A percentile compares a stretch with the other conserved stretches of the same genome.
phyloP scores from a whole-genome alignment of 2,329 filamentous ascomycete genomes.

The Emmonsia crescens region DNA sequence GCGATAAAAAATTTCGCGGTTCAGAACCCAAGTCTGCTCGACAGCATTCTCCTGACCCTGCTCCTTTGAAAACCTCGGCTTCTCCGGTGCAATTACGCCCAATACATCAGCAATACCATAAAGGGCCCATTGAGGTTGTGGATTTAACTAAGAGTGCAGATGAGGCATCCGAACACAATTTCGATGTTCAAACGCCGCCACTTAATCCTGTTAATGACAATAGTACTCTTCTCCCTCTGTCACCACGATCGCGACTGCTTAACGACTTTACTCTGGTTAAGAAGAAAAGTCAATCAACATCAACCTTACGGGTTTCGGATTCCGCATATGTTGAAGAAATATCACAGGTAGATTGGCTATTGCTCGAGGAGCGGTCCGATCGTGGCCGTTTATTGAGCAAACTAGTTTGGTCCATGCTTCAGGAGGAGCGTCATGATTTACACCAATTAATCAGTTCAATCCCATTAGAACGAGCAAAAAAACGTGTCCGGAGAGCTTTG shows the following conservation, averaged over 20 bases:
- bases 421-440: slow-evolving; percentile 15
- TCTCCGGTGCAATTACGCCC: not conserved
- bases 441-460: slow-evolving; percentile 8
- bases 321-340: slow-evolving; percentile 21
- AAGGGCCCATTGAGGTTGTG: slow-evolving; percentile 15
- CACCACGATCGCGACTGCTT: not conserved
- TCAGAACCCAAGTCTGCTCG: not conserved
- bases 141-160: slow-evolving; percentile 25
- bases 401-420: slow-evolving; percentile 15
- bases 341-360: slow-evolving; percentile 22
- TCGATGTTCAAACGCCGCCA: slow-evolving; percentile 26
- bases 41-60: not conserved
- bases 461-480: not conserved
- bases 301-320: slow-evolving; percentile 10
- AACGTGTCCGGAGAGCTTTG: not conserved
- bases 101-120: not conserved
- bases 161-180: slow-evolving; percentile 8
- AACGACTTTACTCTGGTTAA: not conserved
- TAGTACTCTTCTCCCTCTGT: not conserved
- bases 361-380: slow-evolving; percentile 30
- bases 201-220: slow-evolving; percentile 20
- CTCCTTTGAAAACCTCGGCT: not conserved
- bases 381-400: slow-evolving; percentile 26
- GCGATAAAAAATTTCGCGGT: slow-evolving; percentile 6
- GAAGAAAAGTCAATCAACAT: slow-evolving; percentile 2